These are phyloP conservation scores for Bidens hawaiensis DNA, from an alignment of 140 eudicot genomes.

Conservation along the genomic window DNA sequence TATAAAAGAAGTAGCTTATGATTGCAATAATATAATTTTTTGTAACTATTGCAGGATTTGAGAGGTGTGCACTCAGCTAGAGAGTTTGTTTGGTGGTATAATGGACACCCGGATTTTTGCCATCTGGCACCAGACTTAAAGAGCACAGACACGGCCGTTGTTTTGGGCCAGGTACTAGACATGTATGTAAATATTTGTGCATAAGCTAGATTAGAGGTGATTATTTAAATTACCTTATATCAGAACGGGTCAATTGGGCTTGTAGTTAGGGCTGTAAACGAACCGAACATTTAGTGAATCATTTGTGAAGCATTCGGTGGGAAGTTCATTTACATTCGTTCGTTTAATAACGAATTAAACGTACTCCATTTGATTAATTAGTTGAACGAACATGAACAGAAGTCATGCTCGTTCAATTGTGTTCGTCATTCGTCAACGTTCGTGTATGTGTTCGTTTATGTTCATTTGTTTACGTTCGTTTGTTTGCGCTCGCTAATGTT, in stretches of 20 bases:
- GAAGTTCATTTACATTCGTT: too few relatives aligned
- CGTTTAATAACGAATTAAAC: too few relatives aligned
- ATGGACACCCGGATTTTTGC: constrained; percentile 89
- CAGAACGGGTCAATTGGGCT: not conserved
- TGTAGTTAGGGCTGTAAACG: too few relatives aligned
- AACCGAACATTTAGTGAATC: too few relatives aligned
- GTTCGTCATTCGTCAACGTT: too few relatives aligned
- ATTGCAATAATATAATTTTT: not conserved
- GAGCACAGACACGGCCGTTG: constrained; percentile 86
- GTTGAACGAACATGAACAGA: too few relatives aligned
- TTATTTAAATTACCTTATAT: not conserved
- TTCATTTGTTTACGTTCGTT: too few relatives aligned
- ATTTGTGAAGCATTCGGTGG: too few relatives aligned
- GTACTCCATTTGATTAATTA: too few relatives aligned
- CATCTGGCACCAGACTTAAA: constrained; percentile 62
- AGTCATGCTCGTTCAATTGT: too few relatives aligned
- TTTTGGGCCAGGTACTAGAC: constrained; percentile 80
- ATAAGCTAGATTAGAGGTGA: constrained; percentile 1
- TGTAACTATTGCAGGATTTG: constrained; percentile 45
- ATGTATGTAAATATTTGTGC: constrained; percentile 2
- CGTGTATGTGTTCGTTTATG: too few relatives aligned
- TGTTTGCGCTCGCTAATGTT: too few relatives aligned
- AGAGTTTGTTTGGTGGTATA: constrained; percentile 99
- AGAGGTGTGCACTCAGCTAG: constrained; percentile 83
- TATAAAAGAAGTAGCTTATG: not conserved